phyloP scores from a whole-genome alignment of 352 stramenopile genomes.

The Phytophthora sojae region DNA sequence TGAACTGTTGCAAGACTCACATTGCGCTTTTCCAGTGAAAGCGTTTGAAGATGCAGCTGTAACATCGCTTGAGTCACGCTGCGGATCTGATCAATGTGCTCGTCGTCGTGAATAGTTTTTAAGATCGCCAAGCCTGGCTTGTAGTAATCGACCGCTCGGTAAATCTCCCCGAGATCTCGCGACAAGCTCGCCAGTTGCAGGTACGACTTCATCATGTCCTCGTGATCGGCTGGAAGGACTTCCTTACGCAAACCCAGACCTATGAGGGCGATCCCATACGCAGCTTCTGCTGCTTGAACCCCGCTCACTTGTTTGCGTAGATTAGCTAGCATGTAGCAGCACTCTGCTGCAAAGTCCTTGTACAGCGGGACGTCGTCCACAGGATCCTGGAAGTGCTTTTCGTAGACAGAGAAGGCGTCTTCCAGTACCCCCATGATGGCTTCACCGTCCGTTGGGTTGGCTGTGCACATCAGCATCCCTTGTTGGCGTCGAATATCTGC shows the following conservation, averaged over 20 bases:
- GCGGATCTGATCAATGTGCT: conserved; percentile 40
- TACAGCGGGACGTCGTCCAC: conserved; percentile 27
- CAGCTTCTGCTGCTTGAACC: conserved; percentile 38
- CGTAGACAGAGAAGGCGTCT: conserved; percentile 64
- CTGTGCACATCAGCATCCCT: conserved; percentile 41
- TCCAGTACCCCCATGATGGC: conserved; percentile 57
- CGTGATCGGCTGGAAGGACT: conserved; percentile 29
- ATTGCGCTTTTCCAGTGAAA: conserved; percentile 44
- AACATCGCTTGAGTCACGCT: conserved; percentile 54
- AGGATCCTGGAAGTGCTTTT: conserved; percentile 44
- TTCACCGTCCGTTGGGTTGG: conserved; percentile 23
- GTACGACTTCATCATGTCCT: conserved; percentile 48
- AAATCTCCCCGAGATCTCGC: conserved; percentile 51
- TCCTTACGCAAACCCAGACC: conserved; percentile 50
- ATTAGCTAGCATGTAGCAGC: conserved; percentile 51
- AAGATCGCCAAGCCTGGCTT: conserved; percentile 41
- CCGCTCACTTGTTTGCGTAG: conserved; percentile 24
- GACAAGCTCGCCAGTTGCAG: conserved; percentile 58
- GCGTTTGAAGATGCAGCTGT: conserved; percentile 43
- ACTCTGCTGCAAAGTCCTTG: conserved; percentile 41
- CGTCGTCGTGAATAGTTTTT: conserved; percentile 36
- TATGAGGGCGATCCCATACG: conserved; percentile 51
- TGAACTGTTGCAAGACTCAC: conserved; percentile 27
- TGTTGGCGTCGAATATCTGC: conserved; percentile 57
- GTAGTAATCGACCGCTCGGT: conserved; percentile 66